These are phyloP conservation scores for Paramyrothecium sp. DNA, from an alignment of 2,329 filamentous ascomycete species.

Conservation along the genomic window DNA sequence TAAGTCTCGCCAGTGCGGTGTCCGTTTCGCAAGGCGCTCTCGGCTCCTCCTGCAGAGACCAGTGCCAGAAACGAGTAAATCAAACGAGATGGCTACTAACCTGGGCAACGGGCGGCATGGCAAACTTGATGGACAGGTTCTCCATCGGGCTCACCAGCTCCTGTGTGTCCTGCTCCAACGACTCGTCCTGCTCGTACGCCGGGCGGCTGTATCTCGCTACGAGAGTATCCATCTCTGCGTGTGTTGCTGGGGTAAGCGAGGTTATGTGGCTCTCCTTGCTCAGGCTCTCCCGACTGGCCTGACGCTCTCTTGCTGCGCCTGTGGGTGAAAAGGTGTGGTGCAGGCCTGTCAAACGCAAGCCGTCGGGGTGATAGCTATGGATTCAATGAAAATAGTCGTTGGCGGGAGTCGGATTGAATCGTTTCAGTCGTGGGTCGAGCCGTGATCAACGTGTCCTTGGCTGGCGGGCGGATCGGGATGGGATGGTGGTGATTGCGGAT, in stretches of 20 bases:
- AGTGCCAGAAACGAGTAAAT: neutral
- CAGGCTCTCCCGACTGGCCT: neutral
- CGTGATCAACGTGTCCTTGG: neutral
- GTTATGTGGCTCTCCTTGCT: neutral
- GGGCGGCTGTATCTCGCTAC: constrained; percentile 89
- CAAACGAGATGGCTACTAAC: constrained; percentile 48
- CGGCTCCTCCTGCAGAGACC: neutral
- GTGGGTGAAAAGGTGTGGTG: no score
- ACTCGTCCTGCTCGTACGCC: constrained; percentile 69
- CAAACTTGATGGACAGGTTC: constrained; percentile 86
- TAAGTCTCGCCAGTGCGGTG: neutral
- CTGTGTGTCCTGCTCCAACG: constrained; percentile 68
- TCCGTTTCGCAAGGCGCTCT: no score
- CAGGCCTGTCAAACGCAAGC: no score
- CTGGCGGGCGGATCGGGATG: neutral
- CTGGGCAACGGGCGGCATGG: constrained; percentile 88
- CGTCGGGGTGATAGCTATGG: neutral
- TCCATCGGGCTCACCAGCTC: constrained; percentile 71
- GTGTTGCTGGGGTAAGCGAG: no score
- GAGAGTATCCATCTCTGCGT: constrained; percentile 76
- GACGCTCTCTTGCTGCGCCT: no score
- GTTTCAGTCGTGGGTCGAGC: no score
- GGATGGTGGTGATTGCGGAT: neutral
- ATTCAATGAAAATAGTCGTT: no score
- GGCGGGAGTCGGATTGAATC: no score